phyloP scores from a whole-genome alignment of 805 yeast species.

The Barnettozyma botsteinii region DNA sequence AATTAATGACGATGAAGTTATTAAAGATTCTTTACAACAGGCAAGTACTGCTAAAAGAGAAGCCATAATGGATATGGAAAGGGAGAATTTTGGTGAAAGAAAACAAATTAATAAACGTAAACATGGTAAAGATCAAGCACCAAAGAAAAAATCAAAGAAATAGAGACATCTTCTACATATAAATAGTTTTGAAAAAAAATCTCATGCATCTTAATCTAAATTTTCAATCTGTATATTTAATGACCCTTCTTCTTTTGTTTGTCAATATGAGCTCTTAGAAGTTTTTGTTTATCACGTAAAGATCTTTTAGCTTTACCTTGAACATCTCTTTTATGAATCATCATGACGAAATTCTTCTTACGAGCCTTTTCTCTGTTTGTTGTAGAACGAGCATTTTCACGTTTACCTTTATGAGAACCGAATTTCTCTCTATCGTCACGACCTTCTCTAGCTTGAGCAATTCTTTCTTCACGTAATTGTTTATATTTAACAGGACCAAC shows the following conservation, averaged over 20 bases:
- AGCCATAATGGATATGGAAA: slow-evolving; percentile 89
- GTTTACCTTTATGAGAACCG: slow-evolving; percentile 82
- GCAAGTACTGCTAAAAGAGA: slow-evolving; percentile 85
- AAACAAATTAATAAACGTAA: slow-evolving; percentile 43
- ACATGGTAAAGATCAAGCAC: slow-evolving; percentile 12
- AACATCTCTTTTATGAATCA: slow-evolving; percentile 91
- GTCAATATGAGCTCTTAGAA: slow-evolving; percentile 76
- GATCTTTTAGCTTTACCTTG: slow-evolving; percentile 92
- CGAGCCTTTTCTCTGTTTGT: slow-evolving; percentile 95
- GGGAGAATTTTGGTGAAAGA: slow-evolving; percentile 79
- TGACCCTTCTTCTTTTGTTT: slow-evolving; percentile 88
- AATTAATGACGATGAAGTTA: slow-evolving; percentile 71
- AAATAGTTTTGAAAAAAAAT: background rate
- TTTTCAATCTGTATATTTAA: slow-evolving; percentile 25
- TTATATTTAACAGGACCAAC: slow-evolving; percentile 74
- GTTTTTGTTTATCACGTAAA: slow-evolving; percentile 83
- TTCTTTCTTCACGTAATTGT: slow-evolving; percentile 83
- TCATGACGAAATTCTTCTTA: slow-evolving; percentile 98
- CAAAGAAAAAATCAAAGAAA: slow-evolving; percentile 6
- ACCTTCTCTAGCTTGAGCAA: slow-evolving; percentile 84
- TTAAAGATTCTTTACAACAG: slow-evolving; percentile 61
- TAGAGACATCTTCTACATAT: background rate
- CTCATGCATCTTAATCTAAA: background rate
- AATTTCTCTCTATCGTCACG: slow-evolving; percentile 88
- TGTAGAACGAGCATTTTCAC: slow-evolving; percentile 73